Evolutionary conservation across 2,329 filamentous ascomycete species (phyloP), one percentile per base, ranked within the genome.

Genomic region (Helicocarpus griseus): DNA sequence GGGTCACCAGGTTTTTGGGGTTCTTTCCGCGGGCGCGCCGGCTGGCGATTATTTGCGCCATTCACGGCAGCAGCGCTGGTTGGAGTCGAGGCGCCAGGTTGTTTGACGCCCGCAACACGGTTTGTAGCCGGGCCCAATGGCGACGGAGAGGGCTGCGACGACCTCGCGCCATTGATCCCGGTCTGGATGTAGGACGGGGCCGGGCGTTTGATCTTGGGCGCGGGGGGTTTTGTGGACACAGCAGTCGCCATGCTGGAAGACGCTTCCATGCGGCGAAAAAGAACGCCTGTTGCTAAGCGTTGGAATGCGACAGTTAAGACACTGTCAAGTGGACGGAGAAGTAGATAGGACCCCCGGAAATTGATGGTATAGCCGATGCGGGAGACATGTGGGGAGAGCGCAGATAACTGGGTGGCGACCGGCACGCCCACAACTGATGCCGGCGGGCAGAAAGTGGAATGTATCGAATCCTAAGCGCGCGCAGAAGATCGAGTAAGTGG

Each of bases 191-290:
- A 78, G 44, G 83, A 77, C 35, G 82, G 81, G 49, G 79, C 73
- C 54, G 82, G 82, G 33, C 84, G 82, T 70, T 88, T 89, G 57
- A 80, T 77, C 70, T 88, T 89, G 58, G 67, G 66, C 47, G 72
- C 65, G 52, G 66, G 63, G 46, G 67, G 67, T 60, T 72, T 71
- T 39, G 70, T 70, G 35, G 70, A 71, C 45, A 73, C 64, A 49
- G 69, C 69, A 46, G 70, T 73, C 49, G 70, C 70, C 71, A 73
- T 73, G 47, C 50, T 64, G 59, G 56, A 28, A 35, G 39, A 35
- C 17, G 26, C 17, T 24, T 41, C 48, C 24, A 33, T 35, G 36
- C 48, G 24, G 17, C 26, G 17, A 26, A 26, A 24, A 28, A 3
- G 41, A 13, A 31, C 28, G 2, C 39, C 48, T 21, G 28, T 24